These are phyloP conservation scores for Lachancea lanzarotensis DNA, from an alignment of 805 yeast genomes.

Conservation along the genomic window DNA sequence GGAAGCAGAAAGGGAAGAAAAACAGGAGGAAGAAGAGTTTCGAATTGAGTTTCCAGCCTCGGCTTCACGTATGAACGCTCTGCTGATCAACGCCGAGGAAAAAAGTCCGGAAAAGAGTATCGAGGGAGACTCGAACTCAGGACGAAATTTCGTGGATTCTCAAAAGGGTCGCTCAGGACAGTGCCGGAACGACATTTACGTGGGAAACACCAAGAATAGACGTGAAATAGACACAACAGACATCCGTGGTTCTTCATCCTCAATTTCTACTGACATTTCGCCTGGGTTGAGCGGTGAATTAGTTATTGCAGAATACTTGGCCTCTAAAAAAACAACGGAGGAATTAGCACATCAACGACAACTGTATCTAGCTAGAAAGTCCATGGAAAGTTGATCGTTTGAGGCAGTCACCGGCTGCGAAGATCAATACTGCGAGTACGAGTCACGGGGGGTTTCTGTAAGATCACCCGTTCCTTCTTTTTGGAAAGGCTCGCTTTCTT, in stretches of 20 bases:
- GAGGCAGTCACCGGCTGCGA: too few relatives aligned
- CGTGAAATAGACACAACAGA: too few relatives aligned
- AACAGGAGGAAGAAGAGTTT: background rate
- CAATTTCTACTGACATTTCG: too few relatives aligned
- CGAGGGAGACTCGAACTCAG: background rate
- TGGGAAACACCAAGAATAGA: background rate
- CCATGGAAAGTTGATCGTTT: background rate
- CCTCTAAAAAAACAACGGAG: background rate
- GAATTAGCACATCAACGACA: background rate
- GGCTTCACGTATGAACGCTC: background rate
- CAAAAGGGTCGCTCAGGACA: background rate
- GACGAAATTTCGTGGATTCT: background rate
- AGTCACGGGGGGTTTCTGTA: background rate
- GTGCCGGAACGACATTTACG: constrained; percentile 3
- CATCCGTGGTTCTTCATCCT: background rate
- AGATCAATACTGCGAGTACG: too few relatives aligned
- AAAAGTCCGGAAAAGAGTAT: background rate
- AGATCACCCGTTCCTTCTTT: background rate
- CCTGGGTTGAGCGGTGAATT: background rate
- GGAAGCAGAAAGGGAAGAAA: background rate
- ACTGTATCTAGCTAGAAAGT: background rate
- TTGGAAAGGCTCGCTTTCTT: background rate
- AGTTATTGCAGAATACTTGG: background rate
- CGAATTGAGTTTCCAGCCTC: background rate
- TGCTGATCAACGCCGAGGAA: background rate